Conservation (phyloP, 208 protist species). For the Wallacemonas sp. region DNA sequence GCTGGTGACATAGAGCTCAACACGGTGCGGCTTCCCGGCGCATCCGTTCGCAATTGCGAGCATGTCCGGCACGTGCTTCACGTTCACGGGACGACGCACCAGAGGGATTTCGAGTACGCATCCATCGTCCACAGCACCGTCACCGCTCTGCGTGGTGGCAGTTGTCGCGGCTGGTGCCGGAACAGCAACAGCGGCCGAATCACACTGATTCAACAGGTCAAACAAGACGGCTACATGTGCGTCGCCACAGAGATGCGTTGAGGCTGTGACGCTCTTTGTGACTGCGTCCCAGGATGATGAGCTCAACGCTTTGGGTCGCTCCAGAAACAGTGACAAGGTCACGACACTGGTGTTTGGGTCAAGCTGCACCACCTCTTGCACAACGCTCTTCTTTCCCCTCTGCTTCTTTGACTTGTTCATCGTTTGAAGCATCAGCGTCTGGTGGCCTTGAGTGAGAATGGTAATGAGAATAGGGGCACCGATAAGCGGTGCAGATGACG, state of each 20-base stretch:
- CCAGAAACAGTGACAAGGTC: slow-evolving; percentile 12
- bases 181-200: background rate
- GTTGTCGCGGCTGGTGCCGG: background rate
- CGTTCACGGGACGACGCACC: background rate
- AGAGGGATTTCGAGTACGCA: background rate
- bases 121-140: background rate
- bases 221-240: background rate
- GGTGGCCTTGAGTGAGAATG: background rate
- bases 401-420: slow-evolving; percentile 11
- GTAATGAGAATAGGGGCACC: too few species aligned
- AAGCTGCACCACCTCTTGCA: slow-evolving; percentile 6
- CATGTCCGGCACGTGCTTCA: background rate
- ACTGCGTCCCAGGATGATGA: slow-evolving; percentile 1
- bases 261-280: background rate
- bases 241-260: background rate
- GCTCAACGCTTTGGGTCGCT: background rate
- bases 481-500: too few species aligned
- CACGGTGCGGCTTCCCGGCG: slow-evolving; percentile 4
- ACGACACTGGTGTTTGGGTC: background rate
- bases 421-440: background rate
- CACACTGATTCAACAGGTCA: background rate
- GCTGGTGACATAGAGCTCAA: background rate
- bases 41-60: background rate
- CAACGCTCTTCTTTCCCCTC: slow-evolving; percentile 12
- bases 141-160: background rate